These are phyloP conservation scores for Chrysoporthe austroafricana DNA, from an alignment of 2,329 filamentous ascomycete genomes.

Conservation along the genomic window DNA sequence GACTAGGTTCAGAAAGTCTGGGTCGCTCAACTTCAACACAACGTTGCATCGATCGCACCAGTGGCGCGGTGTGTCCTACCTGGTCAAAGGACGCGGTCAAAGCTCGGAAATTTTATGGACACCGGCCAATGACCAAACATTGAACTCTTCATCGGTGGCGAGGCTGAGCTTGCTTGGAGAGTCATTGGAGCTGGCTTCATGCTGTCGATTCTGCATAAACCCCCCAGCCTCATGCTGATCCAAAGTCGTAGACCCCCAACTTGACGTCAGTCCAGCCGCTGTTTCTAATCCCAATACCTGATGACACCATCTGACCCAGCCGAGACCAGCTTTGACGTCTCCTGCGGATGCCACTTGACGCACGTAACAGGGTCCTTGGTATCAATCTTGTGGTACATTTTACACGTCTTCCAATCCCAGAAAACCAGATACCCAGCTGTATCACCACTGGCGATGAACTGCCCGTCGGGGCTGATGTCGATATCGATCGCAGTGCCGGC, in stretches of 20 bases:
- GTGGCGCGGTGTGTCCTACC: no score
- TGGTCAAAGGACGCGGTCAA: no score
- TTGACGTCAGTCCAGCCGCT: background rate
- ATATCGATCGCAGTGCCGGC: constrained; percentile 92
- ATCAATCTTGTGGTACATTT: constrained; percentile 96
- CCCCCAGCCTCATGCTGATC: background rate
- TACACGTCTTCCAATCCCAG: constrained; percentile 99
- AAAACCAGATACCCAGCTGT: constrained; percentile 89
- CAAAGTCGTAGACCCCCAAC: background rate
- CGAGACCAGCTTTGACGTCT: constrained; percentile 90
- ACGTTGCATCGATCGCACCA: no score
- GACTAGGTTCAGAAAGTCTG: no score
- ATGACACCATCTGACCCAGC: constrained; percentile 88
- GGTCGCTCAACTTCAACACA: no score
- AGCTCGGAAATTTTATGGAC: no score
- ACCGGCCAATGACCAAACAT: background rate
- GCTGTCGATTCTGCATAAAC: background rate
- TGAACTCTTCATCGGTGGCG: background rate
- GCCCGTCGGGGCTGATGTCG: constrained; percentile 85
- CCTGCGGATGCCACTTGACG: constrained; percentile 95
- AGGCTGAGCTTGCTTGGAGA: background rate
- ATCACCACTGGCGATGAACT: constrained; percentile 87
- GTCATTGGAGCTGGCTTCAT: background rate
- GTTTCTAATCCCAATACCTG: constrained; percentile 83
- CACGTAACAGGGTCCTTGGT: constrained; percentile 85